Evolutionary conservation across 495 filamentous ascomycete species (phyloP).

Genomic region (Aspergillus ostianus): DNA sequence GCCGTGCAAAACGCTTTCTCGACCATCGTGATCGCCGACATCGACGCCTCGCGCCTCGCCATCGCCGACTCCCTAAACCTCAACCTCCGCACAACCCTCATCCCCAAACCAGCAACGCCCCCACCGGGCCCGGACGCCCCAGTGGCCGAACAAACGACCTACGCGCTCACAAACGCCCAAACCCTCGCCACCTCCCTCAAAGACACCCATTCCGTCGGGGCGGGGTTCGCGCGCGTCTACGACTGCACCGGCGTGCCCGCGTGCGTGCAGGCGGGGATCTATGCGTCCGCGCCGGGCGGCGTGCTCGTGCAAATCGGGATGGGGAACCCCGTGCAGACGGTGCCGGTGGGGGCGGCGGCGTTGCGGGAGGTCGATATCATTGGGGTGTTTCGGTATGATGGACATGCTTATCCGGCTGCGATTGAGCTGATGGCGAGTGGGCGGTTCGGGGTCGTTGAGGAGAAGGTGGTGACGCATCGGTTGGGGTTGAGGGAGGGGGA

Average conservation of each 20-base stretch:
- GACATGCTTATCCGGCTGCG: constrained; percentile 74
- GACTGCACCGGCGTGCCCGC: constrained; percentile 90
- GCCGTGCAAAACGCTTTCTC: constrained; percentile 67
- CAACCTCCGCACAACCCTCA: constrained; percentile 60
- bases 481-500: constrained; percentile 64
- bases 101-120: constrained; percentile 45
- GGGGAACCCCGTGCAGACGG: constrained; percentile 86
- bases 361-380: constrained; percentile 87
- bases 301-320: constrained; percentile 88
- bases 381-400: constrained; percentile 89
- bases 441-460: constrained; percentile 51
- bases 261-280: constrained; percentile 84
- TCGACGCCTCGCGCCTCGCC: constrained; percentile 65
- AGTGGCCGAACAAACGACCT: constrained; percentile 40
- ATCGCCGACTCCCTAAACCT: constrained; percentile 72
- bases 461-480: constrained; percentile 73
- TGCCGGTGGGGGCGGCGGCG: constrained; percentile 81
- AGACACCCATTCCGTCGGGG: constrained; percentile 45
- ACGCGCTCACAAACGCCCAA: constrained; percentile 39
- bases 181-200: constrained; percentile 42
- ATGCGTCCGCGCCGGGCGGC: constrained; percentile 75
- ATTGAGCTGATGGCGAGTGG: constrained; percentile 68
- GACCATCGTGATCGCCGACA: constrained; percentile 76
- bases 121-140: constrained; percentile 38
- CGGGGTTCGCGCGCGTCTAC: constrained; percentile 76